A percentile compares a stretch with the other conserved stretches of the same genome.
phyloP scores from a whole-genome alignment of 441 rosid species.

The Bocquillonia castaneifolia region DNA sequence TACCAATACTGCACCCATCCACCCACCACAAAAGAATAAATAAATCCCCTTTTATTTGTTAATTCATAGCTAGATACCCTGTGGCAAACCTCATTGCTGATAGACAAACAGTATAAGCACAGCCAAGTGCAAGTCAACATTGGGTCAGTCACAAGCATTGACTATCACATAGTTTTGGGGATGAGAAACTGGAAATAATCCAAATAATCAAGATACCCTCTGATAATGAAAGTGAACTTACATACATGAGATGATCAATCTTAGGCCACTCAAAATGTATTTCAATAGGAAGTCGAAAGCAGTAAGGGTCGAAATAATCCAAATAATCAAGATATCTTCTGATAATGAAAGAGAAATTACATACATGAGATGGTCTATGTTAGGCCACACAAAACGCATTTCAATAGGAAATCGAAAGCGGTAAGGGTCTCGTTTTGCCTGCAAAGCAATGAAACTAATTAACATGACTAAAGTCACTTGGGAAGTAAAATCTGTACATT shows the following conservation, averaged over 20 bases:
- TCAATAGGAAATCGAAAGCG: constrained; percentile 92
- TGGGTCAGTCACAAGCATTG: neutral
- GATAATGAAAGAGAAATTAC: constrained; percentile 22
- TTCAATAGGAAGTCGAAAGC: constrained; percentile 91
- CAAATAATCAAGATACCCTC: constrained; percentile 4
- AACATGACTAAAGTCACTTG: constrained; percentile 4
- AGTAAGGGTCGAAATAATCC: constrained; percentile 46
- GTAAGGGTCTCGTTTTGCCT: constrained; percentile 96
- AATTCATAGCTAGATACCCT: too few relatives aligned
- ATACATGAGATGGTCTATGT: constrained; percentile 92
- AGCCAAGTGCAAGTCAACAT: constrained; percentile 1
- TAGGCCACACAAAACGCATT: constrained; percentile 84
- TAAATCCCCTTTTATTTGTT: neutral
- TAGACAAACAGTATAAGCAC: too few relatives aligned
- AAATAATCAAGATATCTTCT: constrained; percentile 5
- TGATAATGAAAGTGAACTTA: constrained; percentile 9
- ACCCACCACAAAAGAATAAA: neutral
- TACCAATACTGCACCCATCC: neutral
- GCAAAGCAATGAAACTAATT: constrained; percentile 23
- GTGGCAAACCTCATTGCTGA: neutral
- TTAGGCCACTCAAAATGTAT: constrained; percentile 86
- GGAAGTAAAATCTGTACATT: neutral
- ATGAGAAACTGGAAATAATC: neutral
- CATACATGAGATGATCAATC: constrained; percentile 92
- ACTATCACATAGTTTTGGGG: constrained; percentile 11